Evolutionary conservation across 345 rosid species (phyloP).

Genomic region (Acer negundo): DNA sequence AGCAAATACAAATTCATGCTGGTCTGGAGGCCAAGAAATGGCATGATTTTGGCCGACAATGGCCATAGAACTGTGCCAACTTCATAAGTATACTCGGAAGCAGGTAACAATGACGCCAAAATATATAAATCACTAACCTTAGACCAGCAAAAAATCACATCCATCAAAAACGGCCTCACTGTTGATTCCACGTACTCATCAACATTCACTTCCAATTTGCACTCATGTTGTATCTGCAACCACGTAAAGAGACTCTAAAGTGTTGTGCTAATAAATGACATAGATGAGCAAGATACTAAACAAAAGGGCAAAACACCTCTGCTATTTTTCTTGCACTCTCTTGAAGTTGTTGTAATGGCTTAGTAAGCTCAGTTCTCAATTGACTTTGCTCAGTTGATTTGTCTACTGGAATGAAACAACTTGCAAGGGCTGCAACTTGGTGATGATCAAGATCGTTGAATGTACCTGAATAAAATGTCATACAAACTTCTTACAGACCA

Average conservation of each 20-base stretch:
- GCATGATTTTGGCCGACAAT: not conserved
- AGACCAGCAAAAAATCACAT: slow-evolving; percentile 96
- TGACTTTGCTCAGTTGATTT: slow-evolving; percentile 87
- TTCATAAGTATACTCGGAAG: not conserved
- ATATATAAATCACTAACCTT: slow-evolving; percentile 54
- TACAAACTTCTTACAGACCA: not conserved
- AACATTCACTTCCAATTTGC: slow-evolving; percentile 86
- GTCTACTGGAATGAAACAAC: slow-evolving; percentile 98
- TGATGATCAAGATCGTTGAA: slow-evolving; percentile 97
- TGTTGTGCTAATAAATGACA: not conserved
- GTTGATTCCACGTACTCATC: slow-evolving; percentile 97
- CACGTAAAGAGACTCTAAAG: slow-evolving; percentile 15
- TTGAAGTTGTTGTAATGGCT: slow-evolving; percentile 94
- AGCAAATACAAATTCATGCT: not conserved
- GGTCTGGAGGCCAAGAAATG: not conserved
- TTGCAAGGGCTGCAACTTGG: slow-evolving; percentile 96
- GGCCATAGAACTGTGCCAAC: not conserved
- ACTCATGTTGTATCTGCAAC: slow-evolving; percentile 89
- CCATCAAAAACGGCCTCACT: slow-evolving; percentile 91
- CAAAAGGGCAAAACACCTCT: slow-evolving; percentile 53
- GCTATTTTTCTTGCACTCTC: slow-evolving; percentile 97
- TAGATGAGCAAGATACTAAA: not conserved
- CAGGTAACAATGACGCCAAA: not conserved
- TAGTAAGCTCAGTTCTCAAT: slow-evolving; percentile 83
- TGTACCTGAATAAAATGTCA: slow-evolving; percentile 62